phyloP scores from a whole-genome alignment of 2,329 filamentous ascomycete genomes.

The Pleomassaria siparia region DNA sequence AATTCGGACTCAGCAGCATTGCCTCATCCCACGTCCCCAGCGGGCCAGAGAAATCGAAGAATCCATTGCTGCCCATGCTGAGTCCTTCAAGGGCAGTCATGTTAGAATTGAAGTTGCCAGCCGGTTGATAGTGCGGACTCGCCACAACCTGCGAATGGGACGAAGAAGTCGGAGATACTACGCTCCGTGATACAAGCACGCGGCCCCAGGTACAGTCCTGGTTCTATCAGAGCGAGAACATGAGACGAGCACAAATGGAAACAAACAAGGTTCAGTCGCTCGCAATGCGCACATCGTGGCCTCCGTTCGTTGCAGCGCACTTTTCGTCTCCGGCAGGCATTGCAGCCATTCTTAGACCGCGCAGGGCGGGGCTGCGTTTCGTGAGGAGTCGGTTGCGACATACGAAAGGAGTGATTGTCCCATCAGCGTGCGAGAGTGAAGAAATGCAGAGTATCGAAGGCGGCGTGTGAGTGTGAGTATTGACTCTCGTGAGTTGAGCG shows the following conservation, averaged over 20 bases:
- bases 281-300: conserved; percentile 57
- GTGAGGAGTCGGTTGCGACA: conserved; percentile 21
- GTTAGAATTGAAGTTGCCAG: conserved; percentile 14
- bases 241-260: too few relatives aligned
- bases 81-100: conserved; percentile 21
- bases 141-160: conserved; percentile 19
- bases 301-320: conserved; percentile 58
- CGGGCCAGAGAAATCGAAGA: conserved; percentile 33
- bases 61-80: conserved; percentile 16
- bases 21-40: conserved; percentile 34
- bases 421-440: neutral
- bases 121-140: conserved; percentile 15
- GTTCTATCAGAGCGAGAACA: too few relatives aligned
- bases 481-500: neutral
- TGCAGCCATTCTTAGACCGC: conserved; percentile 35
- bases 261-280: conserved; percentile 56
- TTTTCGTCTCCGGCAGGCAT: conserved; percentile 50
- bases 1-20: conserved; percentile 34
- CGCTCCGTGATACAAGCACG: conserved; percentile 16
- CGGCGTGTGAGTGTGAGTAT: neutral
- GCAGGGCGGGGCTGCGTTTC: conserved; percentile 24
- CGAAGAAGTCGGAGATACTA: conserved; percentile 12
- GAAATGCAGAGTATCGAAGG: neutral
- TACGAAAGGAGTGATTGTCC: conserved; percentile 5
- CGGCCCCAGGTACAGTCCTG: conserved; percentile 55